phyloP scores from a whole-genome alignment of 1,284 basidiomycete species.

The Gomphus bonarii region DNA sequence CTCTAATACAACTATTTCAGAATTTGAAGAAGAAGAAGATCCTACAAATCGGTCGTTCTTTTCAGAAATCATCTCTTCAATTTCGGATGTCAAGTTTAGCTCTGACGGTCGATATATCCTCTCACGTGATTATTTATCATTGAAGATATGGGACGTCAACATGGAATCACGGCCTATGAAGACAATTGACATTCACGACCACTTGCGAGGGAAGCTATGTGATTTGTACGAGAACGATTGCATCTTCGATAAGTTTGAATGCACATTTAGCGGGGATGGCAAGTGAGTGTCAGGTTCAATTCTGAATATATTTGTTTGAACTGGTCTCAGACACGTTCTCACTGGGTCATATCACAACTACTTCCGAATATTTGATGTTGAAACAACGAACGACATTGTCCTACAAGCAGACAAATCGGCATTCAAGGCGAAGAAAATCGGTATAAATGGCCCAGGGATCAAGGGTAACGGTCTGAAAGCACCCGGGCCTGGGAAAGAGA shows the following conservation, averaged over 20 bases:
- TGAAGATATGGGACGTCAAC: conserved; percentile 99
- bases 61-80: conserved; percentile 99
- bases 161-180: conserved; percentile 97
- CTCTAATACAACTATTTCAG: conserved; percentile 31
- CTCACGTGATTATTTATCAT: conserved; percentile 91
- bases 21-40: conserved; percentile 98
- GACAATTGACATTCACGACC: conserved; percentile 98
- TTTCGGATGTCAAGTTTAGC: conserved; percentile 99
- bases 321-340: conserved; percentile 64
- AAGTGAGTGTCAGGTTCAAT: conserved; percentile 50
- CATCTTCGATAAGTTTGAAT: conserved; percentile 99
- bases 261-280: conserved; percentile 92
- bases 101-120: conserved; percentile 96
- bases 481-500: conserved; percentile 62
- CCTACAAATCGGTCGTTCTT: conserved; percentile 98
- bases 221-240: conserved; percentile 99
- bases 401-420: conserved; percentile 99
- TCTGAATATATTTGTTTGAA: neutral
- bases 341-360: conserved; percentile 99
- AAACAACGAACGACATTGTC: conserved; percentile 84
- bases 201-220: conserved; percentile 93
- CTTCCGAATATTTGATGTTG: conserved; percentile 98
- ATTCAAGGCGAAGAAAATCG: conserved; percentile 99
- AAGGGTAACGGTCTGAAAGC: conserved; percentile 57
- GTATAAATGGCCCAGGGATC: conserved; percentile 62